phyloP scores from a whole-genome alignment of 2,329 filamentous ascomycete genomes.

The Raffaelea ambrosiae region DNA sequence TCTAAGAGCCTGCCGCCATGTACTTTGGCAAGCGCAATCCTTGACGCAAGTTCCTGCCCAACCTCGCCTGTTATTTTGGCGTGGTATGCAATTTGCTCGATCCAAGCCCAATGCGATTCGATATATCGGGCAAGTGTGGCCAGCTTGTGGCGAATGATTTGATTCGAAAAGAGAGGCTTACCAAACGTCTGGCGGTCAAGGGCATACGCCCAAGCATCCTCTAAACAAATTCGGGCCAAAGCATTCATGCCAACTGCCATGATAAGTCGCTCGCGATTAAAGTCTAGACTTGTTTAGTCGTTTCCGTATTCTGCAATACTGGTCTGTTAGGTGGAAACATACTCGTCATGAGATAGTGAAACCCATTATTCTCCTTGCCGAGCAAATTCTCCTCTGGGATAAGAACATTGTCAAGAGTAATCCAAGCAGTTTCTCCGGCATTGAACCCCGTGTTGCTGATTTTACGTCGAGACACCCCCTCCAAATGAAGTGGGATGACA shows the following conservation, averaged over 20 bases:
- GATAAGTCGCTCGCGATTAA: constrained; percentile 51
- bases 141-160: constrained; percentile 52
- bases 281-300: no score
- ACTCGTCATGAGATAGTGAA: constrained; percentile 48
- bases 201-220: constrained; percentile 44
- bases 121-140: constrained; percentile 50
- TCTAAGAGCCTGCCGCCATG: constrained; percentile 40
- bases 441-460: constrained; percentile 61
- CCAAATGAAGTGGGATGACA: constrained; percentile 41
- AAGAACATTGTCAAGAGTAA: constrained; percentile 45
- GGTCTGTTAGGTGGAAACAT: constrained; percentile 15
- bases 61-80: constrained; percentile 25
- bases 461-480: constrained; percentile 42
- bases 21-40: constrained; percentile 32
- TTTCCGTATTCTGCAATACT: no score
- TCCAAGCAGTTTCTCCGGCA: constrained; percentile 49
- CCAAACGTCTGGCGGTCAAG: constrained; percentile 48
- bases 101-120: constrained; percentile 53
- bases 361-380: constrained; percentile 45
- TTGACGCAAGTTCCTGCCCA: constrained; percentile 23
- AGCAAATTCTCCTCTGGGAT: constrained; percentile 46
- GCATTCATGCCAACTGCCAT: constrained; percentile 49
- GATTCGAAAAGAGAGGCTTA: constrained; percentile 45
- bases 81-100: constrained; percentile 53
- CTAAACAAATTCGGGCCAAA: constrained; percentile 46